These are phyloP conservation scores for Annona cherimola DNA, from an alignment of 164 flowering plant species.

Conservation along the genomic window DNA sequence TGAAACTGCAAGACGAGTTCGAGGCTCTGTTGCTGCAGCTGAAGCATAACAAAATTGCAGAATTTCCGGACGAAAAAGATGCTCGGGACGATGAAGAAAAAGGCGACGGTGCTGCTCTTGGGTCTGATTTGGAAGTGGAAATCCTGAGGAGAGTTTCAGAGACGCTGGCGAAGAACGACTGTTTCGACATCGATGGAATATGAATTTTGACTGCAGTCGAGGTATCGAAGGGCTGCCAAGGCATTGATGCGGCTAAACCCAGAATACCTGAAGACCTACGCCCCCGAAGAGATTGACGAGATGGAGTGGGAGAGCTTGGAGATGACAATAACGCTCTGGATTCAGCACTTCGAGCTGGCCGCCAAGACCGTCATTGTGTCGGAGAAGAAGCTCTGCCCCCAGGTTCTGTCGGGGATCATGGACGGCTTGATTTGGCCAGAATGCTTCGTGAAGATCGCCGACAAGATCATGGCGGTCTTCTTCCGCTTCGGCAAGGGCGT, in stretches of 20 bases:
- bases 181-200: slow-evolving; percentile 67
- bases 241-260: slow-evolving; percentile 64
- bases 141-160: slow-evolving; percentile 49
- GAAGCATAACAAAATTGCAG: slow-evolving; percentile 33
- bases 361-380: slow-evolving; percentile 45
- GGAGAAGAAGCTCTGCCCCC: slow-evolving; percentile 51
- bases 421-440: slow-evolving; percentile 59
- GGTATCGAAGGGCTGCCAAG: slow-evolving; percentile 72
- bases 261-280: slow-evolving; percentile 46
- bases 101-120: slow-evolving; percentile 25
- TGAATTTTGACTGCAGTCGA: no score
- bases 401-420: slow-evolving; percentile 38
- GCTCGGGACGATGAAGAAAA: no score
- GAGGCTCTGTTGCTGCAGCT: slow-evolving; percentile 42
- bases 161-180: slow-evolving; percentile 52
- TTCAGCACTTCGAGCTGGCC: slow-evolving; percentile 56
- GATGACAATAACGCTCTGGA: slow-evolving; percentile 59
- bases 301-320: slow-evolving; percentile 67
- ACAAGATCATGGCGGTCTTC: slow-evolving; percentile 77
- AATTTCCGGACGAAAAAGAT: no score
- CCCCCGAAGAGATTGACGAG: slow-evolving; percentile 59
- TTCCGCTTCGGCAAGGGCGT: slow-evolving; percentile 75
- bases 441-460: slow-evolving; percentile 63
- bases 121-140: slow-evolving; percentile 43
- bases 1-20: slow-evolving; percentile 59